A percentile compares a stretch with the other conserved stretches of the same genome.
Conservation (phyloP, 192 early-diverging fungal genomes). For the Coemansia furcata region DNA sequence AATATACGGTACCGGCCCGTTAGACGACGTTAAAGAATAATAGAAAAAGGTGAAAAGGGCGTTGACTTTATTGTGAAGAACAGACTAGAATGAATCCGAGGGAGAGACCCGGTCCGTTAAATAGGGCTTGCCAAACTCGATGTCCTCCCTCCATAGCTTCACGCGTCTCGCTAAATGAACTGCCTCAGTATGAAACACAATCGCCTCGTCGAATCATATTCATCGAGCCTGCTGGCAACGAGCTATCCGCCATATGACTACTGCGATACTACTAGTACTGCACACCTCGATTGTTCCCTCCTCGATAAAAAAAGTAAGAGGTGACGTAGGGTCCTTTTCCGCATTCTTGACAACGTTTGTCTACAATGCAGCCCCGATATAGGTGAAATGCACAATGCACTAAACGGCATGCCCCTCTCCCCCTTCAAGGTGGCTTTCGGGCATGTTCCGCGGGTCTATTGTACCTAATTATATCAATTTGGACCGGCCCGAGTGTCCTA, state of each 20-base stretch:
- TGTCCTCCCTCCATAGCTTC: not conserved
- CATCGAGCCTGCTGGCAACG: not conserved
- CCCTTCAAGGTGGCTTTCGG: not conserved
- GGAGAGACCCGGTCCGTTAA: not conserved
- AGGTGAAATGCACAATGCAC: slow-evolving; percentile 3
- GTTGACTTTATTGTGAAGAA: not conserved
- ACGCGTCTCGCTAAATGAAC: not conserved
- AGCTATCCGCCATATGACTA: not conserved
- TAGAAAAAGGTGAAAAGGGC: not conserved
- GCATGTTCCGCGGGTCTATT: not conserved
- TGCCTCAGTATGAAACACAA: not conserved
- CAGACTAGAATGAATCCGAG: not conserved
- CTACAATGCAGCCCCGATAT: not conserved
- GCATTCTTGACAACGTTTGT: slow-evolving; percentile 6
- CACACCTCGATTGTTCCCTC: not conserved
- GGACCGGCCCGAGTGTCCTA: slow-evolving; percentile 2
- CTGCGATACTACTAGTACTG: not conserved
- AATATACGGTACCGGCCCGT: slow-evolving; percentile 3
- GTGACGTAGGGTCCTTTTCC: not conserved
- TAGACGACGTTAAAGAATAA: not conserved
- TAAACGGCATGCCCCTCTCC: not conserved
- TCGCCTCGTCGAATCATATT: not conserved
- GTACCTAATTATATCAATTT: not conserved
- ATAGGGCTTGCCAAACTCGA: not conserved
- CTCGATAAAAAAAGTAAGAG: not conserved